These are phyloP conservation scores for Solanum lycopersicoides DNA, from an alignment of 257 asterid genomes.

Conservation along the genomic window DNA sequence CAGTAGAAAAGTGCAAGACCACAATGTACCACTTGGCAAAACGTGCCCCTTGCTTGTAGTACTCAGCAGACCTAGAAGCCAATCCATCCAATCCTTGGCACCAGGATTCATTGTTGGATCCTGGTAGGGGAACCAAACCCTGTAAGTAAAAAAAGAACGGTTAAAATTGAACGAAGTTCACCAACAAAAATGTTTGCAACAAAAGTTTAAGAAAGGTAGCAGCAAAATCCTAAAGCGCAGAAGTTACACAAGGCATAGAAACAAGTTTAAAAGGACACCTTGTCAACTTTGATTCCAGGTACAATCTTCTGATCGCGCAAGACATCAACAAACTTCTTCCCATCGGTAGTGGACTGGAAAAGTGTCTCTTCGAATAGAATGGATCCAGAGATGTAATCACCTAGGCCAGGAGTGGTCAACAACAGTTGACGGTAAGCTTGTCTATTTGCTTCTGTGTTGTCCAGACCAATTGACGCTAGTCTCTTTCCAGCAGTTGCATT, in stretches of 20 bases:
- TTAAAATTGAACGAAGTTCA: background rate
- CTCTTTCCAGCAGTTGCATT: slow-evolving; percentile 94
- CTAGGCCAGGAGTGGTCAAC: slow-evolving; percentile 87
- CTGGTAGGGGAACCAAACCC: slow-evolving; percentile 81
- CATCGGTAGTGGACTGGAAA: slow-evolving; percentile 84
- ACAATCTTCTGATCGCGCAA: slow-evolving; percentile 62
- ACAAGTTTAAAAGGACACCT: slow-evolving; percentile 30
- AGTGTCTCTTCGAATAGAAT: slow-evolving; percentile 91
- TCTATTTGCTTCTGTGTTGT: slow-evolving; percentile 79
- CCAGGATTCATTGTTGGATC: slow-evolving; percentile 92
- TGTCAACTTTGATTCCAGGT: slow-evolving; percentile 95
- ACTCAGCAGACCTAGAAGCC: slow-evolving; percentile 95
- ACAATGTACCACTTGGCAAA: slow-evolving; percentile 40
- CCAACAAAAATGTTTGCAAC: background rate
- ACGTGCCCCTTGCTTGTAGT: slow-evolving; percentile 94
- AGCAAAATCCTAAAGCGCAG: background rate
- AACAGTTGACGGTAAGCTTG: slow-evolving; percentile 92
- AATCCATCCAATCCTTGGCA: slow-evolving; percentile 98
- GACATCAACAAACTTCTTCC: slow-evolving; percentile 81
- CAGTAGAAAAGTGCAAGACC: background rate
- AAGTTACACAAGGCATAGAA: background rate
- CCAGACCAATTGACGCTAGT: slow-evolving; percentile 83
- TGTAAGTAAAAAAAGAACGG: slow-evolving; percentile 1
- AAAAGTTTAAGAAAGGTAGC: background rate
- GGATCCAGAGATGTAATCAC: slow-evolving; percentile 83